Evolutionary conservation across 2,329 filamentous ascomycete genomes (phyloP), one percentile per base, ranked within the genome.

Genomic region (Helminthosporium solani): DNA sequence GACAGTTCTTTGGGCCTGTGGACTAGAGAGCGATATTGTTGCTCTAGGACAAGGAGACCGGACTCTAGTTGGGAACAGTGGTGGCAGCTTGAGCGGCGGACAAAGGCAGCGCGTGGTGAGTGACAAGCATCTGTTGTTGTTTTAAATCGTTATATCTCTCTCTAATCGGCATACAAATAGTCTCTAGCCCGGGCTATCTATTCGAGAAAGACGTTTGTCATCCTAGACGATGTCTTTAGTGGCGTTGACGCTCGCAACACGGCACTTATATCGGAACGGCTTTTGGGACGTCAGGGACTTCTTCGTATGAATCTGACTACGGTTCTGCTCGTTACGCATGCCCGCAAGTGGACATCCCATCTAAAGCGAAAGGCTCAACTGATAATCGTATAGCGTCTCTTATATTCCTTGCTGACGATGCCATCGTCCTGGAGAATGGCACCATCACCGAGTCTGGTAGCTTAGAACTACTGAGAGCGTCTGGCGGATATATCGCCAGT

Each of bases 161-260:
- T 27, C 43, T 46, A 28, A 46, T 25, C 30, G 15, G 14, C 19
- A 31, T 27, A 12, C 27, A 44, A 34, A 12, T 34, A 44, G 42
- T n/a, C 45, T 25, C 38, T 50, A 18, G 42, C 40, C 14, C 37
- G 45, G 4, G 75, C 75, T 11, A 60, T 77, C 7, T 78, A 78
- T 56, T 66, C 75, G 7, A 64, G 68, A 33, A 64, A 65, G 36
- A 60, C 67, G n/a, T 51, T 74, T 15, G 54, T 76, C 19, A 58
- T 78, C 9, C 58, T 78, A 11, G 75, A 78, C 47, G 75, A 78
- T 49, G 67, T 74, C 6, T 66, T 78, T 15, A 75, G 70, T 40
- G 74, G 74, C 9, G 63, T 78, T 7, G 75, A 78, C 51, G 31
- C 36, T 14, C 36, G 33, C 45, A 52, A 37, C 34, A 30, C 33